A percentile compares a stretch with the other conserved stretches of the same genome.
These are phyloP conservation scores for Viola odorata DNA, from an alignment of 345 rosid genomes.

Conservation along the genomic window DNA sequence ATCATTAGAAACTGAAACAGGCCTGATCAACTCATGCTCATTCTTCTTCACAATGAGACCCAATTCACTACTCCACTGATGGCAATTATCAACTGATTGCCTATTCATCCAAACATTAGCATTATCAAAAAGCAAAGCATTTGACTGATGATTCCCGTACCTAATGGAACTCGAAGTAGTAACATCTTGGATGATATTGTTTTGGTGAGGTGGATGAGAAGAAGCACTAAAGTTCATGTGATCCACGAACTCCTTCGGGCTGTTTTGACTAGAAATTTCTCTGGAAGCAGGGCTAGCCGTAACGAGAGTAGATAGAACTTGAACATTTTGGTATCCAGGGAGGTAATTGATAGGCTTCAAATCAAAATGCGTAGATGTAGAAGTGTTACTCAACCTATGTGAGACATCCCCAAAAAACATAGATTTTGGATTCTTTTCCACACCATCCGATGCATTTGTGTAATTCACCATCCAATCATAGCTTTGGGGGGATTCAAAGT, in stretches of 20 bases:
- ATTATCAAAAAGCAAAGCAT: constrained; percentile 5
- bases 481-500: constrained; percentile 21
- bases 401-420: constrained; percentile 32
- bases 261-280: constrained; percentile 26
- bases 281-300: constrained; percentile 15
- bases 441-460: constrained; percentile 31
- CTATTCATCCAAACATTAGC: constrained; percentile 18
- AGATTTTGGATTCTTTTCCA: constrained; percentile 30
- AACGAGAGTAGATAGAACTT: constrained; percentile 9
- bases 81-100: constrained; percentile 10
- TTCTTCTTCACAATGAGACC: constrained; percentile 20
- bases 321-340: constrained; percentile 22
- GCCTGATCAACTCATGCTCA: constrained; percentile 10
- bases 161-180: constrained; percentile 25
- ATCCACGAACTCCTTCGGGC: constrained; percentile 18
- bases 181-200: constrained; percentile 24
- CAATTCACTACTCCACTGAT: constrained; percentile 25
- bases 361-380: constrained; percentile 15
- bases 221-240: constrained; percentile 4
- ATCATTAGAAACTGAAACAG: neutral
- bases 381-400: constrained; percentile 20
- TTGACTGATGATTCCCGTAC: constrained; percentile 22
- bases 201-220: constrained; percentile 18
- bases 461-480: constrained; percentile 41
- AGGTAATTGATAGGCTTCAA: constrained; percentile 16